Conservation (phyloP, 495 filamentous ascomycete species). For the Aspergillus nidulans region DNA sequence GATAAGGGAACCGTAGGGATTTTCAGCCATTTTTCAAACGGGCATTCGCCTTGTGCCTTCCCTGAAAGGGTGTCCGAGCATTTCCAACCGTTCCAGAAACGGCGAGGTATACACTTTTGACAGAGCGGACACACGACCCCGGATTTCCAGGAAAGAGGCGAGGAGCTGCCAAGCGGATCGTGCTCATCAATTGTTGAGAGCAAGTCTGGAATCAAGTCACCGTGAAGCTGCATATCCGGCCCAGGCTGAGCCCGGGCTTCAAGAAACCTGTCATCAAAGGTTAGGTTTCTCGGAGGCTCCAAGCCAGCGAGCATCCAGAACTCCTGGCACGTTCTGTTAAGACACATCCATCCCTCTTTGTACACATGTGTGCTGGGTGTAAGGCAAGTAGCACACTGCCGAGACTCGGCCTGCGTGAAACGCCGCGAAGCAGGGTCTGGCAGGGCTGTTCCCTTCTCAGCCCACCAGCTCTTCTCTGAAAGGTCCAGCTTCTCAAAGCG, state of each 20-base stretch:
- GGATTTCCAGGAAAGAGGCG: constrained; percentile 40
- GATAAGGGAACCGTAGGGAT: constrained; percentile 36
- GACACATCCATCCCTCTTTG: constrained; percentile 64
- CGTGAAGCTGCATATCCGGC: constrained; percentile 31
- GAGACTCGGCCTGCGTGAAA: constrained; percentile 18
- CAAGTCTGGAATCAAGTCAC: constrained; percentile 30
- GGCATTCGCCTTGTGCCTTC: constrained; percentile 40
- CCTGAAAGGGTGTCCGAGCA: constrained; percentile 37
- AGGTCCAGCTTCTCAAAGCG: constrained; percentile 70
- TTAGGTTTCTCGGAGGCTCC: constrained; percentile 30
- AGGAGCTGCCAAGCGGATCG: constrained; percentile 23
- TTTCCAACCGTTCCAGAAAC: constrained; percentile 60
- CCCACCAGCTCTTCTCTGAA: constrained; percentile 64
- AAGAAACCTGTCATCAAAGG: constrained; percentile 58
- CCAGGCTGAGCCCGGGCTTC: constrained; percentile 35
- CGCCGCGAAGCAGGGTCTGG: constrained; percentile 18
- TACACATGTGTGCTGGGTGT: constrained; percentile 42
- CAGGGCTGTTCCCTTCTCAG: constrained; percentile 28
- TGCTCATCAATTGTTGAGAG: constrained; percentile 34
- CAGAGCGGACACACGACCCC: constrained; percentile 77
- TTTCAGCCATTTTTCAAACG: constrained; percentile 32
- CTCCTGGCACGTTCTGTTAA: constrained; percentile 48
- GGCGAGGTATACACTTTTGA: constrained; percentile 56
- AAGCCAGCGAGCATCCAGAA: constrained; percentile 51
- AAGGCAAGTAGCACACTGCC: constrained; percentile 40